Evolutionary conservation across 2,329 filamentous ascomycete genomes (phyloP), one percentile per base, ranked within the genome.

Genomic region (Fusarium luffae): DNA sequence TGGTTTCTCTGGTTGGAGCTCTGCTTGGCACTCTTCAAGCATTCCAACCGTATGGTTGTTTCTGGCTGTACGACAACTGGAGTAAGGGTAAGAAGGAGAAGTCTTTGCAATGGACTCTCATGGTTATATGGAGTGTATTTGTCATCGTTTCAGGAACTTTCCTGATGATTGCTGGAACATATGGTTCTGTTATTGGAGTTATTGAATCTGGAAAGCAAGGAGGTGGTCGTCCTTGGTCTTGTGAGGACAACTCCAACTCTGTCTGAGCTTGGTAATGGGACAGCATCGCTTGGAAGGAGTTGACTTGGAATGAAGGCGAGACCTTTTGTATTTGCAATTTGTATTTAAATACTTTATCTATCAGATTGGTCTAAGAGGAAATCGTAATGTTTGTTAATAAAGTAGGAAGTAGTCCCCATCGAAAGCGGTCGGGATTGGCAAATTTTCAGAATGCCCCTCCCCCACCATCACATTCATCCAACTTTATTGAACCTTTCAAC

Each of bases 101-200:
- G 6, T 41, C 57, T 34, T 10, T 30, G 2, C 49, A 25, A 11
- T 69, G 65, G 62, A 44, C 18, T 13, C 44, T 66, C 9, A 60
- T 62, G 54, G 62, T 63, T 27, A 16, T n/a, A 4, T 63, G 59
- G 61, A 23, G 62, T 23, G 23, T 58, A 10, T 69, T 66, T 34
- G 48, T 69, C 7, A 63, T 69, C 10, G 30, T 59, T 21, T 40
- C 61, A 23, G 73, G 72, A 8, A 69, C 64, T 0, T 84, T 84
- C 62, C 58, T 83, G 7, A 84, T 80, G 76, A 70, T 84, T 52
- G 79, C 75, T 14, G 82, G 82, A 3, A 83, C 82, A 1, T 84
- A 83, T 54, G 82, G 81, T 3, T 81, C 81, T 6, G 69, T 84
- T 13, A 71, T 81, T 16, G 75, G 68, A 9, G 67, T 72, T 49